A percentile compares a stretch with the other conserved stretches of the same genome.
Evolutionary conservation across 305 asterid species (phyloP).

Genomic region (Fraxinus paxiana): DNA sequence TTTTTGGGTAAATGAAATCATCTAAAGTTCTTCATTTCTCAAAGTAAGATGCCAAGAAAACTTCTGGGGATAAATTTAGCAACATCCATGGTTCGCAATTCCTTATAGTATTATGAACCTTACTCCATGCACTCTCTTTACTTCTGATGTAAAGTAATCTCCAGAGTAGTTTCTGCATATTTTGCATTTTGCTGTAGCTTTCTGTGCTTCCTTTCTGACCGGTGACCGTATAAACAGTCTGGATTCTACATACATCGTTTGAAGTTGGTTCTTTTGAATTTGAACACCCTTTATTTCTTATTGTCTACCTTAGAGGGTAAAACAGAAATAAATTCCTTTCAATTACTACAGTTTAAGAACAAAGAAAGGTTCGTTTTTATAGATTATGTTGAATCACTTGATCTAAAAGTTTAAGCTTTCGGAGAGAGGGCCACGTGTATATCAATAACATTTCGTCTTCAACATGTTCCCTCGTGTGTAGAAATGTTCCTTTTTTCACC

Average conservation of each 20-base stretch:
- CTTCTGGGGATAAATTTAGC: not conserved
- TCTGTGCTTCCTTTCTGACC: not conserved
- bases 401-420: not conserved
- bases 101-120: not conserved
- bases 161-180: not conserved
- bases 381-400: not conserved
- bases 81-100: not conserved
- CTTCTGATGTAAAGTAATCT: not conserved
- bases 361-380: not conserved
- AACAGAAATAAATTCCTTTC: not conserved
- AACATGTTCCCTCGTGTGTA: not conserved
- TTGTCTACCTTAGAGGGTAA: not conserved
- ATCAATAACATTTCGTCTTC: not conserved
- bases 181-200: not conserved
- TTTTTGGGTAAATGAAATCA: not conserved
- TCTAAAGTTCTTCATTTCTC: not conserved
- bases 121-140: not conserved
- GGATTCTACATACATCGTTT: not conserved
- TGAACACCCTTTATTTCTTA: not conserved
- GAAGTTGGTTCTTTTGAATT: not conserved
- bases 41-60: not conserved
- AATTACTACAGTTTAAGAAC: not conserved
- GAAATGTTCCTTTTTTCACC: not conserved
- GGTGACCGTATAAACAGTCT: not conserved
- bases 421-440: not conserved